Evolutionary conservation across 352 stramenopile species (phyloP).

Genomic region (Globisporangium iwayamae): DNA sequence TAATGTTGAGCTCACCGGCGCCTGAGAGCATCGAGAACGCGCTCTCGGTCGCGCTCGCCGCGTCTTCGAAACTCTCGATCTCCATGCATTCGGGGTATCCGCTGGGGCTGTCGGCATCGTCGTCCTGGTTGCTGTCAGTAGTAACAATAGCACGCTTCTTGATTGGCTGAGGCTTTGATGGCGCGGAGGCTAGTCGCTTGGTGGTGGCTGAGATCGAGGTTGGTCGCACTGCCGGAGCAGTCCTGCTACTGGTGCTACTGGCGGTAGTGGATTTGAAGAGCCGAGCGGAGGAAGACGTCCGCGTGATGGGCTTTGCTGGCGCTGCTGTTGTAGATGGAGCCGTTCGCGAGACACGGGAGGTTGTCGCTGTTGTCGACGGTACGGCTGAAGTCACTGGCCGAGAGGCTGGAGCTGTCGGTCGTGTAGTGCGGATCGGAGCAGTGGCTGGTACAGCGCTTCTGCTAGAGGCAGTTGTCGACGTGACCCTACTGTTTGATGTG

Average conservation of each 20-base stretch:
- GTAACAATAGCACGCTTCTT: not conserved
- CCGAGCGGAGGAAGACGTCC: not conserved
- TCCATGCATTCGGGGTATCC: conserved; percentile 13
- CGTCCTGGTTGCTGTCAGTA: conserved; percentile 6
- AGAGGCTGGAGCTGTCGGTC: not conserved
- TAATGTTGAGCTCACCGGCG: conserved; percentile 35
- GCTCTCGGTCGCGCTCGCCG: conserved; percentile 14
- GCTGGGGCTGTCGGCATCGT: conserved; percentile 13
- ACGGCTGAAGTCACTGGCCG: not conserved
- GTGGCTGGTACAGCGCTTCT: not conserved
- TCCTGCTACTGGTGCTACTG: not conserved
- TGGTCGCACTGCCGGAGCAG: not conserved
- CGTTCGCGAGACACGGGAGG: not conserved
- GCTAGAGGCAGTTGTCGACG: too few relatives aligned
- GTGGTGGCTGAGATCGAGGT: not conserved
- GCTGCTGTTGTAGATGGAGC: not conserved
- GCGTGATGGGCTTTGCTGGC: not conserved
- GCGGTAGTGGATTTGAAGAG: not conserved
- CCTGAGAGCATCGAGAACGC: conserved; percentile 9
- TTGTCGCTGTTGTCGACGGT: not conserved
- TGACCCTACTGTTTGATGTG: not conserved
- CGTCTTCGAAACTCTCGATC: conserved; percentile 13
- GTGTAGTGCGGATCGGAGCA: not conserved
- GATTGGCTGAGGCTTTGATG: not conserved
- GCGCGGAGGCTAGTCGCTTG: not conserved